Evolutionary conservation across 1,284 basidiomycete species (phyloP).

Genomic region (Sporisorium graminicola): DNA sequence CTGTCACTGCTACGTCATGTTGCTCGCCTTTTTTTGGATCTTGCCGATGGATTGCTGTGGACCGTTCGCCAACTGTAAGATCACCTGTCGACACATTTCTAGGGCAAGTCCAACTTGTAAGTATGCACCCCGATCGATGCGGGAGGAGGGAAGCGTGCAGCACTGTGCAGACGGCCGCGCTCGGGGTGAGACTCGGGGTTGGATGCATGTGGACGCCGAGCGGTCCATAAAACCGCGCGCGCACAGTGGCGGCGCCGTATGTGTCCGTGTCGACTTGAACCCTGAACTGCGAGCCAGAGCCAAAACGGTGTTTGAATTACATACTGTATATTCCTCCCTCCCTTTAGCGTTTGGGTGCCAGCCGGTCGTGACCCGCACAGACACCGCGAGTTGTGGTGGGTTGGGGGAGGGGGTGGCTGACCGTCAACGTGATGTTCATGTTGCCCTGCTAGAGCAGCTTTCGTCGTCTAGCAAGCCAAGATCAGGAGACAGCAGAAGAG

Average conservation of each 20-base stretch:
- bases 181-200: slow-evolving; percentile 31
- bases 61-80: not conserved
- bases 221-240: not conserved
- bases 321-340: no score
- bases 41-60: not conserved
- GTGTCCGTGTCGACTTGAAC: not conserved
- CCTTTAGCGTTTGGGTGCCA: no score
- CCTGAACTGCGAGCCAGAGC: slow-evolving; percentile 11
- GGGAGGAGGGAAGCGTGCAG: not conserved
- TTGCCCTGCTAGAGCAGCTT: no score
- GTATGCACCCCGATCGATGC: not conserved
- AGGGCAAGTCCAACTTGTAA: no score
- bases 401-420: not conserved
- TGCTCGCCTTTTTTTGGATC: not conserved
- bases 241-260: not conserved
- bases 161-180: slow-evolving; percentile 12
- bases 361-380: no score
- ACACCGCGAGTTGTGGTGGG: no score
- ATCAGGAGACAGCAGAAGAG: not conserved
- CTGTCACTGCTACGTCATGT: slow-evolving; percentile 27
- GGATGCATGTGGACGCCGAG: slow-evolving; percentile 27
- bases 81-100: not conserved
- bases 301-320: no score
- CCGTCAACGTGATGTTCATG: not conserved
- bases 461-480: no score